Evolutionary conservation across 192 early-diverging fungal genomes (phyloP).

Genomic region (Funneliformis geosporum): DNA sequence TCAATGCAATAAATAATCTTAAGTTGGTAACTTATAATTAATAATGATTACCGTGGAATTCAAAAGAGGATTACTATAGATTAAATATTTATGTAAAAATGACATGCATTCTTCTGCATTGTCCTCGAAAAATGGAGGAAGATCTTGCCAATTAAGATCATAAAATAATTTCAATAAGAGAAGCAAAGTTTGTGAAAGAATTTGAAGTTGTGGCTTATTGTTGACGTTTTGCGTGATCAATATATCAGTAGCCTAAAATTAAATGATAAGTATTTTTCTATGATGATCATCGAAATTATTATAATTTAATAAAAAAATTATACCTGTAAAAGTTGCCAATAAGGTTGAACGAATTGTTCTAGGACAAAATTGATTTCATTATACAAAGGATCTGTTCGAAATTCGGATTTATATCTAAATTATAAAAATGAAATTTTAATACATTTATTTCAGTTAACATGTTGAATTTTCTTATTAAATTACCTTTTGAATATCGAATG

Average conservation of each 20-base stretch:
- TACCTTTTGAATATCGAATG: conserved; percentile 93
- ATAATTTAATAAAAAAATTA: not conserved
- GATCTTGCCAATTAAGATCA: conserved; percentile 93
- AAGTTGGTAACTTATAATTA: not conserved
- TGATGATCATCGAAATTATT: not conserved
- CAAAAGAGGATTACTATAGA: conserved; percentile 74
- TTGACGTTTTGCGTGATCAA: conserved; percentile 70
- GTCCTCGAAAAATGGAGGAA: conserved; percentile 97
- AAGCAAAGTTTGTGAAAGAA: conserved; percentile 74
- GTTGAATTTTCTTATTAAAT: not conserved
- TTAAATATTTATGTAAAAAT: conserved; percentile 87
- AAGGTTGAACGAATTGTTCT: conserved; percentile 80
- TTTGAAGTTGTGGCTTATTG: conserved; percentile 64
- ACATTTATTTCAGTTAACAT: not conserved
- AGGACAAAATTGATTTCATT: conserved; percentile 91
- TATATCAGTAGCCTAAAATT: conserved; percentile 67
- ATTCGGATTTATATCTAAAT: conserved; percentile 81
- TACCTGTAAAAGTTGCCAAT: conserved; percentile 82
- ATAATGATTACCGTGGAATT: conserved; percentile 53
- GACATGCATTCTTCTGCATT: conserved; percentile 80
- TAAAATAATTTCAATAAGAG: conserved; percentile 90
- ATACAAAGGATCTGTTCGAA: conserved; percentile 79
- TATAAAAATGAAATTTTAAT: not conserved
- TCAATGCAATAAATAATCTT: not conserved
- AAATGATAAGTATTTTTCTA: not conserved